Base-by-base conservation (phyloP, 495 filamentous ascomycete genomes). In the Xylaria venustula region DNA sequence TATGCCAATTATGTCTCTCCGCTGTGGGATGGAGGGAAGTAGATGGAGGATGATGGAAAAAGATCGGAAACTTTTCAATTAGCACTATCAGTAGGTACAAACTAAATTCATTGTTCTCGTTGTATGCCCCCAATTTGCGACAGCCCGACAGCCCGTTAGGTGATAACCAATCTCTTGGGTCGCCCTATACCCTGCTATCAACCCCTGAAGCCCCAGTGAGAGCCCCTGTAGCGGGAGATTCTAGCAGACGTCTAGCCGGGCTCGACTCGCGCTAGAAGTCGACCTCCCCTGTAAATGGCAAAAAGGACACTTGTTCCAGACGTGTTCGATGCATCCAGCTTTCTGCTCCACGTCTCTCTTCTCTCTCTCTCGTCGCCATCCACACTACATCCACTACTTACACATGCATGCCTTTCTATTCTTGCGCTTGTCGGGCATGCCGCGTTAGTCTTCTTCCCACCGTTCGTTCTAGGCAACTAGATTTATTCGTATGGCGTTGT, bases 261-360 rank as follows among this genome's bases (percentile, higher is more conserved):
- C 46, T 49, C 19, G 11, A 25, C 6, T 22, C 20, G 14, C 51
- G 51, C 51, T 56, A 56, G 23, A 34, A n/a, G 40, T 11, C 36
- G n/a, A 28, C 37, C 28, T 42, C 22, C 0, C 3, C 5, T 12
- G n/a, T 25, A 26, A 7, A 49, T 40, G 46, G 45, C 45, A 51
- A 60, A 60, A 22, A 60, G 57, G 57, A 60, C 57, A 60, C 57
- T 60, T 60, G 57, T 60, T 60, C 57, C 45, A 58, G 54, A 58
- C 17, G 54, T 40, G 19, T 48, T 58, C 54, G 41, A 37, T 47
- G 54, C 42, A 58, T 58, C 3, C 30, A 34, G 30, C 7, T 9
- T 40, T 15, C 7, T 7, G 37, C 37, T 7, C 37, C 7, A 3
- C 1, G 23, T 17, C 42, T 6, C 42, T 2, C 37, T 6, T n/a